Evolutionary conservation across 2,329 filamentous ascomycete species (phyloP), one percentile per base, ranked within the genome.

Genomic region (Orbilia javanica): DNA sequence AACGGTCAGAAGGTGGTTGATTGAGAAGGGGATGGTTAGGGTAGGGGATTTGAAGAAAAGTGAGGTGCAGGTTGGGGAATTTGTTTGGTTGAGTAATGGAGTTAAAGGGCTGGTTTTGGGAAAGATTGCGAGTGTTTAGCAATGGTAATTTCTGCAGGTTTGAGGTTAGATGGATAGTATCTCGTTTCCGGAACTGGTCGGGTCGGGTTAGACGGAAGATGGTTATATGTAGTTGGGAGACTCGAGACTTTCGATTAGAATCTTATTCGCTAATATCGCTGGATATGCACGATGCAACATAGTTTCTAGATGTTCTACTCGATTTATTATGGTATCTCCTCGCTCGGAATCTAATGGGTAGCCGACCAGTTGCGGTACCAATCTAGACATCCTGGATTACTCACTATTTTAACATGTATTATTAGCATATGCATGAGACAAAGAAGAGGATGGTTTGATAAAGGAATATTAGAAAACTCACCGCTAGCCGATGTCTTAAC

Each of bases 401-500:
- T 78, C 52, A 78, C 74, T 77, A 22, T 70, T 60, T 53, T 39
- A 52, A 39, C 13, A 55, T 50, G 10, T 42, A 36, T 22, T 11
- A 29, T 76, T 69, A 72, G 67, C 53, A 7, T 60, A 20, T n/a
- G 5, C 36, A 63, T 44, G 18, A 11, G 46, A 53, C 20, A n/a
- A 27, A 29, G 25, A 29, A 52, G 11, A 18, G 8, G 4, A 11
- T 25, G 8, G 7, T 13, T 22, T 6, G 31, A 3, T 27, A 1
- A 7, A 13, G 2, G 27, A 52, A 27, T 39, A 1, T 25, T 52
- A 5, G 5, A 8, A 10, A n/a, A 72, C 3, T 93, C 93, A n/a
- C 98, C 94, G 82, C 93, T 96, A 0, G 94, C 94, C 60, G 93
- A 94, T 0, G 93, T 96, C 86, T 94, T 94, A 80, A 97, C 90